A percentile compares a stretch with the other conserved stretches of the same genome.
Conservation (phyloP, 78 protist species). For the Planoprotostelium fungivorum region DNA sequence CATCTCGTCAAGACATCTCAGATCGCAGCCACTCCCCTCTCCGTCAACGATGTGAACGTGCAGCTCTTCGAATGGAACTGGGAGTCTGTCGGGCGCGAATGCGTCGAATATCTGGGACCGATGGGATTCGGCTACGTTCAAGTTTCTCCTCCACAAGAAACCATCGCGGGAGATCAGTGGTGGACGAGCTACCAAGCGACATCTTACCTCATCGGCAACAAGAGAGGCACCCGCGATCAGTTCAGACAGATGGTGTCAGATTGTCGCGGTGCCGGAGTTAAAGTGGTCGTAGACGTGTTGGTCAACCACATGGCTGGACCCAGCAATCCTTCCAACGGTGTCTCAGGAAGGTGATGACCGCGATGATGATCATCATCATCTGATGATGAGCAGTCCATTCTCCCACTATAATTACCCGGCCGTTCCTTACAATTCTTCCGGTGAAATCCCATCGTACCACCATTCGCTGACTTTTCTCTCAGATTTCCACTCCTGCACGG, state of each 20-base stretch:
- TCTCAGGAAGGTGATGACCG: neutral
- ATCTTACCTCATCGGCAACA: neutral
- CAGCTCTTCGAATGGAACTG: constrained; percentile 1
- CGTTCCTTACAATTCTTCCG: neutral
- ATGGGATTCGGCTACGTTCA: neutral
- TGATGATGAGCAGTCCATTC: too few species aligned
- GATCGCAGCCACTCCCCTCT: neutral
- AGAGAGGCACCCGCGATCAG: neutral
- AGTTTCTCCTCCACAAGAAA: neutral
- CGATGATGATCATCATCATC: too few species aligned
- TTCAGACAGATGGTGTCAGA: neutral
- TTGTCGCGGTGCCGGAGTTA: neutral
- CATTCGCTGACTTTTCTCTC: neutral
- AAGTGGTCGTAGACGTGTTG: neutral
- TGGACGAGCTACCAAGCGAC: neutral
- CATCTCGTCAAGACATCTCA: neutral
- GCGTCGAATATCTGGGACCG: neutral
- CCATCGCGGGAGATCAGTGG: neutral
- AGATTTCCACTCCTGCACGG: neutral
- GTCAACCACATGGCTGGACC: neutral
- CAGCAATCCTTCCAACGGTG: neutral
- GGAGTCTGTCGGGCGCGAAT: neutral
- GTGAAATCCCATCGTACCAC: neutral
- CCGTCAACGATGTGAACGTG: neutral
- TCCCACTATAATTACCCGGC: neutral